Evolutionary conservation across 148 eudicot genomes (phyloP).

Genomic region (Polygonum maritimum): DNA sequence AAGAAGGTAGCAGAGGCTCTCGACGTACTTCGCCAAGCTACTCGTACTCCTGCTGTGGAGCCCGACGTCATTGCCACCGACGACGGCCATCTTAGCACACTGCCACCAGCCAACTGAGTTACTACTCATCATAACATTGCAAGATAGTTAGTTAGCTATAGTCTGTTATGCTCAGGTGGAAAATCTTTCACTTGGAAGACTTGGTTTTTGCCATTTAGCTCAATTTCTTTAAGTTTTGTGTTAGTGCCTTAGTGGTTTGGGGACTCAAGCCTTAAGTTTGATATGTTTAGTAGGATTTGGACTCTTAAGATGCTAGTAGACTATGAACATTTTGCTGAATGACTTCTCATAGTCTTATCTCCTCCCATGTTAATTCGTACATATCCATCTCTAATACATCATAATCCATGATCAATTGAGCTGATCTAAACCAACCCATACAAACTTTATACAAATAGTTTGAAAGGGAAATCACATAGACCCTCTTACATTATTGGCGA

Average conservation of each 20-base stretch:
- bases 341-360: background rate
- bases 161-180: background rate
- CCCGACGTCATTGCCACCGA: conserved; percentile 18
- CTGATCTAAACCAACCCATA: too few relatives aligned
- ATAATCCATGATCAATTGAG: too few relatives aligned
- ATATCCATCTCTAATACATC: background rate
- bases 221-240: background rate
- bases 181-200: background rate
- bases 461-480: too few relatives aligned
- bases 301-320: background rate
- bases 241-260: background rate
- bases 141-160: background rate
- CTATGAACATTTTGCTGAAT: background rate
- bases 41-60: conserved; percentile 2
- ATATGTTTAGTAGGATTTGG: background rate
- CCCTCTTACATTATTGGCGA: too few relatives aligned
- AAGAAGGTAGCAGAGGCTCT: conserved; percentile 43
- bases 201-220: background rate
- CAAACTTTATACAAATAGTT: too few relatives aligned
- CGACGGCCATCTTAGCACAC: background rate
- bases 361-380: background rate
- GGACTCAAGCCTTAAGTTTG: background rate
- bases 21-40: conserved; percentile 26
- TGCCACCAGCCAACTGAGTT: background rate
- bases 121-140: background rate